Base-by-base conservation (phyloP, 2,329 filamentous ascomycete genomes). In the Bisporella sp. region DNA sequence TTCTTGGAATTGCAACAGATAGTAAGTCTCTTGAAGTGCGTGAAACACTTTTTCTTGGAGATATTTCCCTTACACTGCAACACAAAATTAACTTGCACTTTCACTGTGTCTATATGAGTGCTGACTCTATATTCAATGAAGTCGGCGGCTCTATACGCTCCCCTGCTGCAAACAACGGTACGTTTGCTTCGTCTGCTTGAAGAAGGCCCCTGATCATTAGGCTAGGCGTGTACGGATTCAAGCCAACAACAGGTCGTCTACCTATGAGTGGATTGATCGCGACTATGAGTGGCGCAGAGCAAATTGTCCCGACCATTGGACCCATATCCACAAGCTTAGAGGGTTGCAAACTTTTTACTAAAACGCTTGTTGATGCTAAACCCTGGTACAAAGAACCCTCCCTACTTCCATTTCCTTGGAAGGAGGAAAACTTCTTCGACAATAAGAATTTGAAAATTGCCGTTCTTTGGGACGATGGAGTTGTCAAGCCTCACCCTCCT, bases 401-500 rank as follows among this genome's bases (percentile, higher is more conserved):
- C 32, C 70, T 75, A 37, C 58, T 79, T 0, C 75, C 75, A 0
- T 71, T 80, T 3, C 74, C 76, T 0, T 82, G 78, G 78, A 65
- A 62, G 43, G 63, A 65, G 13, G 58, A 58, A 33, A 50, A 70
- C 62, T 62, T 56, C 41, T 35, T 70, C 65, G 40, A 51, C 12
- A 49, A 49, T 0, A 66, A 66, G 51, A 80, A 76, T 54, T 65
- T 85, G 5, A 81, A 77, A 57, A 70, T 87, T n/a, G 84, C 74
- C 0, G 71, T 82, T 1, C 66, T 83, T 43, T 75, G 76, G 70
- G 72, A 79, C 63, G 81, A 85, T 52, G 77, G 74, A 0, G 71
- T 84, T 8, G 77, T 84, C 0, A 73, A 70, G 55, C 79, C 79
- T 1, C 80, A 82, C 52, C 81, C 81, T 0, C 81, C 81, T 0